Evolutionary conservation across 306 rosid genomes (phyloP).

Genomic region (Pterocarpus macrocarpus): DNA sequence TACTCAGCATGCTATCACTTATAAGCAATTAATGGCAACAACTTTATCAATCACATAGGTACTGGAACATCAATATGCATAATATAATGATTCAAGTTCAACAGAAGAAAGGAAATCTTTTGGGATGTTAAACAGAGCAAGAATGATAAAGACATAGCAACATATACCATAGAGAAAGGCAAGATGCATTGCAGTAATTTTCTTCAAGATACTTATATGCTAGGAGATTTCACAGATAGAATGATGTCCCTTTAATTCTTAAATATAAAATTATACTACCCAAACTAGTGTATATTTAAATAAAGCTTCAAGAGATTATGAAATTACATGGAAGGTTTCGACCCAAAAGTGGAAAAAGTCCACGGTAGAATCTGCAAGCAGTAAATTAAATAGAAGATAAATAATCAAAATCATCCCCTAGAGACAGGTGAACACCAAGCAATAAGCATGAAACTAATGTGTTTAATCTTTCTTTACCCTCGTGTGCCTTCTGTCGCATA

Average conservation of each 20-base stretch:
- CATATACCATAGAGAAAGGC: slow-evolving; percentile 23
- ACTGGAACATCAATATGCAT: neutral
- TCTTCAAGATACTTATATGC: neutral
- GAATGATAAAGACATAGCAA: slow-evolving; percentile 22
- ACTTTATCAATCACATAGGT: slow-evolving; percentile 7
- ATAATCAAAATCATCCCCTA: slow-evolving; percentile 40
- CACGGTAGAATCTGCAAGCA: slow-evolving; percentile 70
- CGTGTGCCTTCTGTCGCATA: slow-evolving; percentile 64
- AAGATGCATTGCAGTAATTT: neutral
- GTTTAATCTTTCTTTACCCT: slow-evolving; percentile 52
- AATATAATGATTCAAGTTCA: slow-evolving; percentile 21
- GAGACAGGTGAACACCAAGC: slow-evolving; percentile 17
- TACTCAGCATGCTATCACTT: slow-evolving; percentile 23
- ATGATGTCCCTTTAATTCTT: slow-evolving; percentile 7
- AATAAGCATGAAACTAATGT: slow-evolving; percentile 18
- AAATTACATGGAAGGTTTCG: slow-evolving; percentile 75
- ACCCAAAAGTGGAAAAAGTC: slow-evolving; percentile 69
- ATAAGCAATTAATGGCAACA: slow-evolving; percentile 24
- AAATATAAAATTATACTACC: slow-evolving; percentile 25
- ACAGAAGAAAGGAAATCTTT: slow-evolving; percentile 4
- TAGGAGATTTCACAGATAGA: slow-evolving; percentile 1
- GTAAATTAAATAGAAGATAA: slow-evolving; percentile 39
- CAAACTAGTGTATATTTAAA: slow-evolving; percentile 30
- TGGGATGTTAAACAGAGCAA: neutral
- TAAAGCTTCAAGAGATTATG: slow-evolving; percentile 43